A percentile compares a stretch with the other conserved stretches of the same genome.
These are phyloP conservation scores for Phytophthora gonapodyides DNA, from an alignment of 352 stramenopile genomes.

Conservation along the genomic window DNA sequence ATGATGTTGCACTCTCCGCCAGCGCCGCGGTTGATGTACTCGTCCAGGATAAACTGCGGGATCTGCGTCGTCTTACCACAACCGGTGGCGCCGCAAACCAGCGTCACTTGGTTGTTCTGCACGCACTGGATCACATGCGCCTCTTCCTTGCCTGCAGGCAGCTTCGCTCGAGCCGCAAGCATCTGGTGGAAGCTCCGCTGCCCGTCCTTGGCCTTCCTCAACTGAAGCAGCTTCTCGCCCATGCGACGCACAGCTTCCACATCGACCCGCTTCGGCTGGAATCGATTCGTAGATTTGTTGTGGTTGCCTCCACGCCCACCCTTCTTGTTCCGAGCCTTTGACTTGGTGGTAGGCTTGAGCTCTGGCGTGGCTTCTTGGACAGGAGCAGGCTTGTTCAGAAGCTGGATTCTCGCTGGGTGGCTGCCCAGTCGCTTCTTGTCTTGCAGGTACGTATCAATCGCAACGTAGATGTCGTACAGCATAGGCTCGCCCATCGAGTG, in stretches of 20 bases:
- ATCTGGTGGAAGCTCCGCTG: conserved; percentile 64
- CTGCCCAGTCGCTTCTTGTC: conserved; percentile 34
- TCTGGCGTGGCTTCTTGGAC: conserved; percentile 14
- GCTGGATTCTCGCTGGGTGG: conserved; percentile 38
- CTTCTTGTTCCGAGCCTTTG: conserved; percentile 29
- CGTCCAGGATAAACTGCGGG: conserved; percentile 97
- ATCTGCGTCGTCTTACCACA: conserved; percentile 97
- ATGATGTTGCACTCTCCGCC: conserved; percentile 95
- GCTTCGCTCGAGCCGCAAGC: conserved; percentile 47
- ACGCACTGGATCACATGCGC: conserved; percentile 60
- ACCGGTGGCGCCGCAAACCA: conserved; percentile 96
- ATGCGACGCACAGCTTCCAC: conserved; percentile 44
- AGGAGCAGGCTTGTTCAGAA: conserved; percentile 28
- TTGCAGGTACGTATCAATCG: conserved; percentile 59
- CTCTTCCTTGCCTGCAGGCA: conserved; percentile 69
- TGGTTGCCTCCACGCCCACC: conserved; percentile 19
- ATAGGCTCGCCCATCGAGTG: conserved; percentile 72
- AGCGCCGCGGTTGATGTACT: conserved; percentile 82
- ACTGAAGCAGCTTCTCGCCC: conserved; percentile 51
- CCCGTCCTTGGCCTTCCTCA: conserved; percentile 45
- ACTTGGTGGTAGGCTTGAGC: conserved; percentile 9
- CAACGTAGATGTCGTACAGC: conserved; percentile 81
- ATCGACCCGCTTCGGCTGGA: conserved; percentile 35
- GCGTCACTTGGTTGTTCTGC: conserved; percentile 85
- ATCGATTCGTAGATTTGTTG: conserved; percentile 11